Conservation (phyloP, 2,329 filamentous ascomycete species). For the Coniella lustricola region DNA sequence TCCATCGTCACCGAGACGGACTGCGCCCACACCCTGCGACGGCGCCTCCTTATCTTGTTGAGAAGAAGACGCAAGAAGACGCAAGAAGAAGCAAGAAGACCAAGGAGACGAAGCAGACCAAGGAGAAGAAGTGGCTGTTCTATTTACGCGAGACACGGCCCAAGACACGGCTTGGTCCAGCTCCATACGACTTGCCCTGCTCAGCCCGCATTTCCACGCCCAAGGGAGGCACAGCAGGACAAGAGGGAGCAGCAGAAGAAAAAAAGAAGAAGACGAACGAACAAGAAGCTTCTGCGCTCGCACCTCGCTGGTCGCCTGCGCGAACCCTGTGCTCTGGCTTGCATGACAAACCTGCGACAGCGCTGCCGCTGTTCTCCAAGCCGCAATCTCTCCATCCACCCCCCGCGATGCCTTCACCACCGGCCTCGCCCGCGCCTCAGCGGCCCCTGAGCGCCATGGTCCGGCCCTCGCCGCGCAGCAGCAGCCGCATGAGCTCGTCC, state of each 20-base stretch:
- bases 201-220: too few relatives aligned
- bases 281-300: neutral
- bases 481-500: slow-evolving; percentile 77
- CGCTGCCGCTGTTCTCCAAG: slow-evolving; percentile 12
- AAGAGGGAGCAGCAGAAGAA: neutral
- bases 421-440: slow-evolving; percentile 57
- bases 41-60: neutral
- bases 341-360: slow-evolving; percentile 6
- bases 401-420: slow-evolving; percentile 60
- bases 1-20: slow-evolving; percentile 7
- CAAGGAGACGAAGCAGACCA: too few relatives aligned
- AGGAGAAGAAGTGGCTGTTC: neutral
- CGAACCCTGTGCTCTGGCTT: neutral
- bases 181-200: too few relatives aligned
- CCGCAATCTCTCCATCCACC: slow-evolving; percentile 4
- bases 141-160: slow-evolving; percentile 1
- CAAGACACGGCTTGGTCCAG: too few relatives aligned
- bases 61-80: neutral
- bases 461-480: slow-evolving; percentile 64
- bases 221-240: too few relatives aligned
- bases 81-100: too few relatives aligned
- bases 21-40: slow-evolving; percentile 5
- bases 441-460: slow-evolving; percentile 79
- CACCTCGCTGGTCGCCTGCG: slow-evolving; percentile 2
- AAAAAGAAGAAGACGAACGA: neutral